Conservation (phyloP, 768 basidiomycete genomes). For the Clavulina sp. region DNA sequence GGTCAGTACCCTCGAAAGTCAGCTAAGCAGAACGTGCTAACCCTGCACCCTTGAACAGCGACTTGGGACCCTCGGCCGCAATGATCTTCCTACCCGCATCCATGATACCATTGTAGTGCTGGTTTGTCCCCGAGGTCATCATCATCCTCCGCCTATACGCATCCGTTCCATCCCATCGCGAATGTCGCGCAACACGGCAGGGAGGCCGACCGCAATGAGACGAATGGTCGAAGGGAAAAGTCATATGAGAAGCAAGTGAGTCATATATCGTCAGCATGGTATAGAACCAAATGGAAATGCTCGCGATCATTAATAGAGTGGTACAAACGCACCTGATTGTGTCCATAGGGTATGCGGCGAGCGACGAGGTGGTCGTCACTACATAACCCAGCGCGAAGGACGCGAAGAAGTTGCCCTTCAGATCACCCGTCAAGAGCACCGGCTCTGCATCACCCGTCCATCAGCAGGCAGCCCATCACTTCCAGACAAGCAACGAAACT, state of each 20-base stretch:
- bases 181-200: too few relatives aligned
- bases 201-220: too few relatives aligned
- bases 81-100: conserved; percentile 90
- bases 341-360: conserved; percentile 90
- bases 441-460: conserved; percentile 59
- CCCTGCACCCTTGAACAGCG: conserved; percentile 97
- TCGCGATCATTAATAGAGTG: neutral
- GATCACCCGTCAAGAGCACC: conserved; percentile 86
- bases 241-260: too few relatives aligned
- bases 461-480: neutral
- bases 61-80: conserved; percentile 86
- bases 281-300: too few relatives aligned
- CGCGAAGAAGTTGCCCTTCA: conserved; percentile 91
- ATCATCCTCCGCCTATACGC: conserved; percentile 95
- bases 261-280: too few relatives aligned
- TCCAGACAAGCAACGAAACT: conserved; percentile 20
- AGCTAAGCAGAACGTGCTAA: too few relatives aligned
- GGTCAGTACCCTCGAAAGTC: too few relatives aligned
- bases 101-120: conserved; percentile 99
- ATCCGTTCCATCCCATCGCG: too few relatives aligned
- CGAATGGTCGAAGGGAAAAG: too few relatives aligned
- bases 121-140: conserved; percentile 95
- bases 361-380: conserved; percentile 98
- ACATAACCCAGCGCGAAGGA: conserved; percentile 97
- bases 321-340: conserved; percentile 52